Conservation (phyloP, 495 filamentous ascomycete species). For the Terfezia claveryi region DNA sequence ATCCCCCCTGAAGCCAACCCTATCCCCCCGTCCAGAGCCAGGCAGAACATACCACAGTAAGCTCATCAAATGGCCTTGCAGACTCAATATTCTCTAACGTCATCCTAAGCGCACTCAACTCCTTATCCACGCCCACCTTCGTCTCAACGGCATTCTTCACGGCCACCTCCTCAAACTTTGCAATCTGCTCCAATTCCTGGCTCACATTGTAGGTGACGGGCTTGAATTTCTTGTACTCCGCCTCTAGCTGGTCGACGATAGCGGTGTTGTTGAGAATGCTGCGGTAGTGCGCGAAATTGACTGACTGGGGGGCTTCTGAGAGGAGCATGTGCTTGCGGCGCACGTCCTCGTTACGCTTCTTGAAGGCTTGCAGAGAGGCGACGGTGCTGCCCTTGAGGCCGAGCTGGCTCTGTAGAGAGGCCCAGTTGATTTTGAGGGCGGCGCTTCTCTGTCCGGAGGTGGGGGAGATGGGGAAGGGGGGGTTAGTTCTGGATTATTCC, state of each 20-base stretch:
- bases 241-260: slow-evolving; percentile 90
- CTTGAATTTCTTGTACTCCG: slow-evolving; percentile 73
- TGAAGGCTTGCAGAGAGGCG: slow-evolving; percentile 76
- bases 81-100: slow-evolving; percentile 94
- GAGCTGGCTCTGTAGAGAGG: slow-evolving; percentile 69
- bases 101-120: slow-evolving; percentile 75
- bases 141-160: slow-evolving; percentile 91
- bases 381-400: slow-evolving; percentile 90
- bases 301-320: slow-evolving; percentile 49
- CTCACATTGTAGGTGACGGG: slow-evolving; percentile 70
- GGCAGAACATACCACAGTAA: slow-evolving; percentile 70
- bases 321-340: slow-evolving; percentile 74
- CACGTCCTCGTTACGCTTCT: slow-evolving; percentile 98
- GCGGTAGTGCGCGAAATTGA: slow-evolving; percentile 93
- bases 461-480: not conserved
- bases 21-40: not conserved
- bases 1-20: not conserved
- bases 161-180: slow-evolving; percentile 90
- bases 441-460: slow-evolving; percentile 57
- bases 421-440: slow-evolving; percentile 98
- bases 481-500: not conserved
- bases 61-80: slow-evolving; percentile 84
- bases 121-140: slow-evolving; percentile 78
- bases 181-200: slow-evolving; percentile 90
- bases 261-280: slow-evolving; percentile 76